A percentile compares a stretch with the other conserved stretches of the same genome.
These are phyloP conservation scores for Fistulina hepatica DNA, from an alignment of 1,284 basidiomycete genomes.

Conservation along the genomic window DNA sequence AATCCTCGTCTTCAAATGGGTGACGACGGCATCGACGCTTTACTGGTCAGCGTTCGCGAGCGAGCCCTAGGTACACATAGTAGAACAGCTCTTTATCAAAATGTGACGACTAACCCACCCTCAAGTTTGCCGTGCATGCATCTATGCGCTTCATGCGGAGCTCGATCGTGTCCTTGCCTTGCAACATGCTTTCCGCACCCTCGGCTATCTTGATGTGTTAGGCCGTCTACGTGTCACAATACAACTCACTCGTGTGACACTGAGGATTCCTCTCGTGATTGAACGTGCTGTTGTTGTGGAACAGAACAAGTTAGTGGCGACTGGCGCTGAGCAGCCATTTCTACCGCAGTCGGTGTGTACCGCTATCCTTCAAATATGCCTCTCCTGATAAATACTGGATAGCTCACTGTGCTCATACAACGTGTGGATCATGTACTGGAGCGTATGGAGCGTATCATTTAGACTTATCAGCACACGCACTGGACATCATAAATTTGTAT, in stretches of 20 bases:
- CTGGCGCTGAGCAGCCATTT: no score
- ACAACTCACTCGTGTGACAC: conserved; percentile 70
- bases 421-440: conserved; percentile 50
- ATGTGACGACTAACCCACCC: conserved; percentile 1
- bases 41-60: conserved; percentile 56
- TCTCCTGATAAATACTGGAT: conserved; percentile 40
- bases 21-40: conserved; percentile 61
- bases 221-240: conserved; percentile 70
- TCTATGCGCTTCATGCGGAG: conserved; percentile 63
- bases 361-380: conserved; percentile 16
- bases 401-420: conserved; percentile 44
- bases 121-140: conserved; percentile 68
- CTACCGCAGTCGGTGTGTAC: no score
- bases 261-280: conserved; percentile 66
- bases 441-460: conserved; percentile 52
- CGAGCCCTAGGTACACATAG: conserved; percentile 49
- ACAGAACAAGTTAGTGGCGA: conserved; percentile 14
- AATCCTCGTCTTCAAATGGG: conserved; percentile 59
- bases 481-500: no score
- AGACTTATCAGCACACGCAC: conserved; percentile 13
- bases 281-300: conserved; percentile 52
- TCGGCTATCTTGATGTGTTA: conserved; percentile 70
- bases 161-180: conserved; percentile 67
- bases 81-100: conserved; percentile 3
- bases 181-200: conserved; percentile 62